Evolutionary conservation across 768 basidiomycete species (phyloP).

Genomic region (Exsudoporus frostii): DNA sequence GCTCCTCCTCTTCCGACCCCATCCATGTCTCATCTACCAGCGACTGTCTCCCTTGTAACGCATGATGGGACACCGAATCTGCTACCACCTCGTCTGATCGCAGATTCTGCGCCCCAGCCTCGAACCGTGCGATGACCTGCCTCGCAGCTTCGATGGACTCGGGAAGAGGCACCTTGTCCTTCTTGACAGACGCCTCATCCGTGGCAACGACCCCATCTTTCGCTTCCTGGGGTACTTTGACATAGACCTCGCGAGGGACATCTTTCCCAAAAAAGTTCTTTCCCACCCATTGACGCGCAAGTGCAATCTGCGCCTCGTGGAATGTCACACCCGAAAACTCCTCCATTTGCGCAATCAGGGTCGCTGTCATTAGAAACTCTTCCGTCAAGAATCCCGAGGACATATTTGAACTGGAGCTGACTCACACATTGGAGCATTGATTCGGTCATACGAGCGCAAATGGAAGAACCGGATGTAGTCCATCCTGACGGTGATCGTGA

Average conservation of each 20-base stretch:
- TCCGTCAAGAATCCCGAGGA: conserved; percentile 23
- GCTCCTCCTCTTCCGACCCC: conserved; percentile 80
- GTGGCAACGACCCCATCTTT: conserved; percentile 46
- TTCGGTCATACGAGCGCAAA: conserved; percentile 85
- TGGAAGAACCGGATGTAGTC: conserved; percentile 93
- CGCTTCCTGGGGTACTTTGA: conserved; percentile 54
- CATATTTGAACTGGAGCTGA: neutral
- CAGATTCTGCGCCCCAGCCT: conserved; percentile 55
- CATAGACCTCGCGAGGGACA: conserved; percentile 49
- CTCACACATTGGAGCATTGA: conserved; percentile 71
- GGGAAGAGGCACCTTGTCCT: conserved; percentile 67
- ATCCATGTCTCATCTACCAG: conserved; percentile 81
- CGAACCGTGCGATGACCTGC: conserved; percentile 66
- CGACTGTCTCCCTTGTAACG: conserved; percentile 56
- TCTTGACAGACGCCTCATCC: conserved; percentile 52
- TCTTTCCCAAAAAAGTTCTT: conserved; percentile 35
- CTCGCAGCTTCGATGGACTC: conserved; percentile 62
- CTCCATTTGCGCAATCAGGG: conserved; percentile 69
- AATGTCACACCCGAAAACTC: conserved; percentile 72
- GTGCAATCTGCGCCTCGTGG: conserved; percentile 82
- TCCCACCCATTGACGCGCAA: conserved; percentile 73
- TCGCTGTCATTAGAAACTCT: conserved; percentile 22
- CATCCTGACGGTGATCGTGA: conserved; percentile 39
- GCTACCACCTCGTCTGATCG: conserved; percentile 62
- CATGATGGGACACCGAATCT: conserved; percentile 81